phyloP scores from a whole-genome alignment of 257 asterid species.

The Mentha longifolia region DNA sequence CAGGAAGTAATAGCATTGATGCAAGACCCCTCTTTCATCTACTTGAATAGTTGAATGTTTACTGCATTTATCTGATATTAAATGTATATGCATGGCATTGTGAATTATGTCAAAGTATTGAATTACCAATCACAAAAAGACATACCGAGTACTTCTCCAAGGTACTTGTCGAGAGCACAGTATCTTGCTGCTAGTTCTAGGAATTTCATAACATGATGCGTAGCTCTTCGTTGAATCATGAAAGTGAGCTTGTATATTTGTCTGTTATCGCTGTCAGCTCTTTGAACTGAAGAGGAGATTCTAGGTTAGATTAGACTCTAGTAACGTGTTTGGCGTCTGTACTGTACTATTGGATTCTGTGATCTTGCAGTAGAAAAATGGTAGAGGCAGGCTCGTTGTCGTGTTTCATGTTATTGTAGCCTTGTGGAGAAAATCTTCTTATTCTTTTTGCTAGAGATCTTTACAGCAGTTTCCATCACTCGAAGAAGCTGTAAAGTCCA shows the following conservation, averaged over 20 bases:
- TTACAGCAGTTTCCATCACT: conserved; percentile 2
- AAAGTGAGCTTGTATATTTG: background rate
- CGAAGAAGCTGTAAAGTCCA: conserved; percentile 9
- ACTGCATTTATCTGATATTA: background rate
- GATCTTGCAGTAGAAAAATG: conserved; percentile 15
- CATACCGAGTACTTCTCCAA: background rate
- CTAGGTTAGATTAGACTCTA: conserved; percentile 2
- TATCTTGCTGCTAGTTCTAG: conserved; percentile 2
- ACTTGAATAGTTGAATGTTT: background rate
- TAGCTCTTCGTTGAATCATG: conserved; percentile 1
- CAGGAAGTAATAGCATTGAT: background rate
- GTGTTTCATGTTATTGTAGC: conserved; percentile 7
- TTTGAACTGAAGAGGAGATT: conserved; percentile 20
- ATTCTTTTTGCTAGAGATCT: background rate
- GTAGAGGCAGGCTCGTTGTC: conserved; percentile 22
- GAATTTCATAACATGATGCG: background rate
- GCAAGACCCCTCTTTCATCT: background rate
- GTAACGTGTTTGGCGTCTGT: background rate
- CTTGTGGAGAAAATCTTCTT: conserved; percentile 6
- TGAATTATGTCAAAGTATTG: conserved; percentile 2
- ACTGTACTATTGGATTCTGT: conserved; percentile 15
- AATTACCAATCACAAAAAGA: background rate
- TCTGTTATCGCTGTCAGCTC: background rate
- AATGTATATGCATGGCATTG: conserved; percentile 1
- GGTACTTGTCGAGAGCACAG: background rate